Percentiles rank a stretch among this genome's conserved stretches.
Conservation (phyloP, 2,329 filamentous ascomycete species). For the Nigrospora osmanthi region DNA sequence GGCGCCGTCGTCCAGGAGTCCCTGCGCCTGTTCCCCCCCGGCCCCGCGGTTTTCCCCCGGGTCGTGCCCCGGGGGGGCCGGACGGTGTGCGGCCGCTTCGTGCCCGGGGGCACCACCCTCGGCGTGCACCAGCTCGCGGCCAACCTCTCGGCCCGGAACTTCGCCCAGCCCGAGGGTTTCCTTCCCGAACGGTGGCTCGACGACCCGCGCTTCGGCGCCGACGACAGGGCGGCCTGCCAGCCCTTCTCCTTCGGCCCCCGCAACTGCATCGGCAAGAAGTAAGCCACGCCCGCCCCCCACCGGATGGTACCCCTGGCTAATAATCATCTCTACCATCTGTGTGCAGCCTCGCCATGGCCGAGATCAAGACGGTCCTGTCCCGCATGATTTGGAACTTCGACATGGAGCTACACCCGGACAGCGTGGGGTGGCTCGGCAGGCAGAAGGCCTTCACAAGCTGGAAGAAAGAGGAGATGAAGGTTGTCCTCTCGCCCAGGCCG, state of each 20-base stretch:
- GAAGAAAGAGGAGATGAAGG: slow-evolving; percentile 1
- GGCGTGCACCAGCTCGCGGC: neutral
- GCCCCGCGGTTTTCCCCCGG: slow-evolving; percentile 5
- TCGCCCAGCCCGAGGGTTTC: slow-evolving; percentile 20
- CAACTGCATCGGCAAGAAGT: slow-evolving; percentile 24
- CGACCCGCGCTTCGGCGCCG: slow-evolving; percentile 12
- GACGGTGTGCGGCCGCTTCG: slow-evolving; percentile 3
- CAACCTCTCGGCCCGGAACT: slow-evolving; percentile 11
- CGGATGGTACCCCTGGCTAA: neutral
- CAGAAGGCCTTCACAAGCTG: neutral
- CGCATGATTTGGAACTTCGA: slow-evolving; percentile 24
- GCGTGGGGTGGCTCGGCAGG: neutral
- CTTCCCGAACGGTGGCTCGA: slow-evolving; percentile 24
- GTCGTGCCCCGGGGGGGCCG: slow-evolving; percentile 2
- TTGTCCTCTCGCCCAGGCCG: neutral
- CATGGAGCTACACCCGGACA: slow-evolving; percentile 13
- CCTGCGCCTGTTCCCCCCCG: slow-evolving; percentile 26
- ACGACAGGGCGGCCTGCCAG: slow-evolving; percentile 15
- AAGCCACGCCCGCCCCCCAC: slow-evolving; percentile 1
- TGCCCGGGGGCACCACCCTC: slow-evolving; percentile 1
- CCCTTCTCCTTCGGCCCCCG: slow-evolving; percentile 21
- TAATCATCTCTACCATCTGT: too few species aligned
- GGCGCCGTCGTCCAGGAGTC: slow-evolving; percentile 28
- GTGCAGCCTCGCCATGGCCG: slow-evolving; percentile 22
- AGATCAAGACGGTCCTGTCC: slow-evolving; percentile 24